Evolutionary conservation across 306 rosid species (phyloP).

Genomic region (Dalbergia cultrata): DNA sequence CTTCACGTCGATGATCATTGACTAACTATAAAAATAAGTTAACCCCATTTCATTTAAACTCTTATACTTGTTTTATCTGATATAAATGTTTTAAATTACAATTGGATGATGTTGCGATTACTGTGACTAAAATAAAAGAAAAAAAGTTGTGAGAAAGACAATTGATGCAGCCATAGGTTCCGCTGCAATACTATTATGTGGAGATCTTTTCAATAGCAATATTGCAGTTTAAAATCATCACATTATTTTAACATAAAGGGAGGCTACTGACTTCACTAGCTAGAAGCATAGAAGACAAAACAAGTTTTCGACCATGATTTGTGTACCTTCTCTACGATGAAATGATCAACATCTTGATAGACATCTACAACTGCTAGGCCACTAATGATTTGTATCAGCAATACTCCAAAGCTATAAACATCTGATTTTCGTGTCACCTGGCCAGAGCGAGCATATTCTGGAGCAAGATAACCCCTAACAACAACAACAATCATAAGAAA

Average conservation of each 20-base stretch:
- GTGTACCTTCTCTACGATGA: conserved; percentile 87
- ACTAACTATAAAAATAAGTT: neutral
- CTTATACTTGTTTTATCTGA: too few relatives aligned
- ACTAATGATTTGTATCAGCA: conserved; percentile 76
- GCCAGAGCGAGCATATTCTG: conserved; percentile 90
- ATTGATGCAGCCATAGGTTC: too few relatives aligned
- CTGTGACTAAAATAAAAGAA: too few relatives aligned
- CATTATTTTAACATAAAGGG: neutral
- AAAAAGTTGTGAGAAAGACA: too few relatives aligned
- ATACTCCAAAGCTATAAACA: conserved; percentile 88
- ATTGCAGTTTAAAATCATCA: too few relatives aligned
- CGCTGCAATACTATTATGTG: too few relatives aligned
- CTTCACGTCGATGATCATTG: neutral
- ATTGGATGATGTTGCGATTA: too few relatives aligned
- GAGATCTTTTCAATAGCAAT: too few relatives aligned
- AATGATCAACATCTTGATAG: conserved; percentile 66
- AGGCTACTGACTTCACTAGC: neutral
- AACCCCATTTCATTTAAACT: too few relatives aligned
- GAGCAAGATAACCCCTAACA: conserved; percentile 89
- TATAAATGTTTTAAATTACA: too few relatives aligned
- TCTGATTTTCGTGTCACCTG: conserved; percentile 88
- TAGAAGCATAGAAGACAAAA: neutral
- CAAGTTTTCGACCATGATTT: neutral
- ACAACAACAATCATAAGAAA: neutral
- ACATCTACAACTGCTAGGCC: conserved; percentile 72